Evolutionary conservation across 352 stramenopile species (phyloP).

Genomic region (Phytophthora capsici): DNA sequence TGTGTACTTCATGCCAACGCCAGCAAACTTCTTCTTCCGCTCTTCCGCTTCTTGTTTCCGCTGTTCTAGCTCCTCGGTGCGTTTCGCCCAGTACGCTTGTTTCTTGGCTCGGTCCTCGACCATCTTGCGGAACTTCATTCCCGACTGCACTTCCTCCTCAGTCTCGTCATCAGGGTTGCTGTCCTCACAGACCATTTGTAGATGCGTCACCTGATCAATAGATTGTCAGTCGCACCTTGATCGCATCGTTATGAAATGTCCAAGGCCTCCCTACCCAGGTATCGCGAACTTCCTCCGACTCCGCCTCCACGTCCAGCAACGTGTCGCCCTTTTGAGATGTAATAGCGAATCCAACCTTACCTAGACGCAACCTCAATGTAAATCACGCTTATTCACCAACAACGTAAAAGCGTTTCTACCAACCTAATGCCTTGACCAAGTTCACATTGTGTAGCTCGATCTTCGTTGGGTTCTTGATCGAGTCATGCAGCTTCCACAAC

Average conservation of each 20-base stretch:
- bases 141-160: slow-evolving; percentile 41
- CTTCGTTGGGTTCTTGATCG: slow-evolving; percentile 51
- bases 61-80: slow-evolving; percentile 77
- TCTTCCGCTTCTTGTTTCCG: slow-evolving; percentile 79
- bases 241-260: neutral
- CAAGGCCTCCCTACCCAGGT: slow-evolving; percentile 78
- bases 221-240: too few species aligned
- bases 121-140: slow-evolving; percentile 69
- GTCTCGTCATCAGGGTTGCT: slow-evolving; percentile 40
- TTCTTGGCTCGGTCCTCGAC: slow-evolving; percentile 81
- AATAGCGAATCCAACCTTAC: slow-evolving; percentile 52
- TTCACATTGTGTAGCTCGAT: slow-evolving; percentile 61
- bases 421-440: slow-evolving; percentile 63
- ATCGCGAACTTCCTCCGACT: slow-evolving; percentile 63
- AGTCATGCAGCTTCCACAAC: slow-evolving; percentile 70
- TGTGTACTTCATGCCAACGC: slow-evolving; percentile 84
- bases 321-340: slow-evolving; percentile 65
- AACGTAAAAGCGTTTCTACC: too few species aligned
- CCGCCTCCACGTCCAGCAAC: slow-evolving; percentile 76
- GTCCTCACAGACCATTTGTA: slow-evolving; percentile 81
- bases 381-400: neutral
- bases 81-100: slow-evolving; percentile 80
- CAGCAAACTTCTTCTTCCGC: slow-evolving; percentile 78
- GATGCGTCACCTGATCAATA: slow-evolving; percentile 53
- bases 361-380: slow-evolving; percentile 26